Base-by-base conservation (phyloP, 1,284 basidiomycete species). In the Cystobasidiaceae sp. region DNA sequence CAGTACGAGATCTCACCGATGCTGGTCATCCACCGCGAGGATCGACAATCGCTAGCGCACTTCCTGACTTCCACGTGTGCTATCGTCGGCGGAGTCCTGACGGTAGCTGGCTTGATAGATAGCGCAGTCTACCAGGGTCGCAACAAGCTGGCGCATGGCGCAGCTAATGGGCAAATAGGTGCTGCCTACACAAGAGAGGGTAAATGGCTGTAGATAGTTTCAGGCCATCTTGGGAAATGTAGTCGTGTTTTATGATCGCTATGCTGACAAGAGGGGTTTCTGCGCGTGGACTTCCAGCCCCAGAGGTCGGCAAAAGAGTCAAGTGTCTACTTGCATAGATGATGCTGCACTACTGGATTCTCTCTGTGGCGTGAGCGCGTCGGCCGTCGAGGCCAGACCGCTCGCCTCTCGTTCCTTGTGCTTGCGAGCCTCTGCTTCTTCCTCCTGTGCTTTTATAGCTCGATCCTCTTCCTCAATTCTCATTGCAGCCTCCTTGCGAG, bases 31-130 rank as follows among this genome's bases (percentile, higher is more conserved):
- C 91, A 96, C 75, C 83, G 84, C n/a, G 93, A 96, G 76, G 87
- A 83, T 41, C 84, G 92, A 64, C 91, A 96, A 78, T 90, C 90
- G 0, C 93, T 98, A 75, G 92, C 93, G 5, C 96, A 97, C 79
- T 97, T 98, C 82, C 79, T 97, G 41, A 96, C 93, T 37, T 94
- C 91, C 88, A 94, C 93, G 21, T 97, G 93, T 74, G 96, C 96
- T 3, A 97, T 99, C 73, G 86, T 98, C 41, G 94, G 94, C 68
- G 94, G 96, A 72, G 92, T 98, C 8, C 79, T 99, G 54, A 99
- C 96, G 0, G 86, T 99, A 27, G 93, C 93, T 13, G 88, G 89
- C 0, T 81, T 99, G n/a, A 72, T 97, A 52, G 94, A 98, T 77
- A 86, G 89, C 66, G 80, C 89, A 60, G 83, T 96, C 68, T 97